These are phyloP conservation scores for Aspergillus latus DNA, from an alignment of 2,329 filamentous ascomycete genomes.

Conservation along the genomic window DNA sequence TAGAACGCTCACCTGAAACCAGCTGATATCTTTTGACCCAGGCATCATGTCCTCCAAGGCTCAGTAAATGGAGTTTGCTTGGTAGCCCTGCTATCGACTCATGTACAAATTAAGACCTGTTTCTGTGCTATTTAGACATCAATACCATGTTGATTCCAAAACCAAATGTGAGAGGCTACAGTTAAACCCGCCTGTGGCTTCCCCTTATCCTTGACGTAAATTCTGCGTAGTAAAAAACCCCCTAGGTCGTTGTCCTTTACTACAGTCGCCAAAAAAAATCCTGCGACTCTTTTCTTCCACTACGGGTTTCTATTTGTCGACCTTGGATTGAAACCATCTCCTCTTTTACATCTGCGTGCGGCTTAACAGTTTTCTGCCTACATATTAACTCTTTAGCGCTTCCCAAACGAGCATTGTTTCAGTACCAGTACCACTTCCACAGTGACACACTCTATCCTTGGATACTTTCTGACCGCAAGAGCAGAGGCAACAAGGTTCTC, in stretches of 20 bases:
- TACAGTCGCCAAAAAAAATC: no score
- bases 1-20: not conserved
- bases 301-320: no score
- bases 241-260: no score
- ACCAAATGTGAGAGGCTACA: not conserved
- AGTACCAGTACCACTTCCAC: not conserved
- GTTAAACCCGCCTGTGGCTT: not conserved
- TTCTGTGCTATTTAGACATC: slow-evolving; percentile 38
- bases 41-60: slow-evolving; percentile 43
- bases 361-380: no score
- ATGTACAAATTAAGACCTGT: slow-evolving; percentile 44
- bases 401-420: not conserved
- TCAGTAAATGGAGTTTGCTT: slow-evolving; percentile 37
- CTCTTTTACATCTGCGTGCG: no score
- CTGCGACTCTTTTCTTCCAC: no score
- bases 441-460: not conserved
- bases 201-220: not conserved
- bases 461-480: not conserved
- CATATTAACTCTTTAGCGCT: not conserved
- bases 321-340: no score
- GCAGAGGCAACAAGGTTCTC: not conserved
- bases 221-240: not conserved
- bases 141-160: slow-evolving; percentile 34
- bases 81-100: slow-evolving; percentile 33
- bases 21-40: slow-evolving; percentile 15